phyloP scores from a whole-genome alignment of 2,329 filamentous ascomycete species.

The Arthrinium puccinioides region DNA sequence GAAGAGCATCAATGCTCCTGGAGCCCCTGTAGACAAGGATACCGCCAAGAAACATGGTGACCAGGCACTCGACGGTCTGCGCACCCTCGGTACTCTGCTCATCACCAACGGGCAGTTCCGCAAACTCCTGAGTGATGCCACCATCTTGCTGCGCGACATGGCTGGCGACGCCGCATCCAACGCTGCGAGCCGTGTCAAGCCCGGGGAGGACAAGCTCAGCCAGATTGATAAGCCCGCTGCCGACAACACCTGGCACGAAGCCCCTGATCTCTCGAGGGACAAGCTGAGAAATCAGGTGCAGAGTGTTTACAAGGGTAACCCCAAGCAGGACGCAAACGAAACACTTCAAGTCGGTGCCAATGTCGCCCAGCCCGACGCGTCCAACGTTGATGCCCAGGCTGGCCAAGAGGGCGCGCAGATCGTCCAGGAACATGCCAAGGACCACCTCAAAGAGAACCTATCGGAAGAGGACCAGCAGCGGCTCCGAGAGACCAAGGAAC shows the following conservation, averaged over 20 bases:
- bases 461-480: slow-evolving; percentile 54
- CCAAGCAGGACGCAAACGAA: slow-evolving; percentile 52
- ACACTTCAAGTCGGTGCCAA: slow-evolving; percentile 43
- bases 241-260: slow-evolving; percentile 91
- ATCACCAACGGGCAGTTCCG: slow-evolving; percentile 96
- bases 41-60: slow-evolving; percentile 76
- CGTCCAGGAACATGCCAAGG: slow-evolving; percentile 31
- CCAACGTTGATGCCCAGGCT: slow-evolving; percentile 15
- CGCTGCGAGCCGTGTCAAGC: slow-evolving; percentile 67
- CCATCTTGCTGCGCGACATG: slow-evolving; percentile 78
- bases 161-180: slow-evolving; percentile 82
- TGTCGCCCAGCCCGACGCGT: slow-evolving; percentile 23
- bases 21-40: slow-evolving; percentile 66
- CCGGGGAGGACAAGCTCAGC: slow-evolving; percentile 65
- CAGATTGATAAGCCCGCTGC: slow-evolving; percentile 79
- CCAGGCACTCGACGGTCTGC: slow-evolving; percentile 74
- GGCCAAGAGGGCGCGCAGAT: slow-evolving; percentile 16
- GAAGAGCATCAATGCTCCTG: slow-evolving; percentile 53
- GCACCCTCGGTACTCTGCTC: slow-evolving; percentile 80
- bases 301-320: slow-evolving; percentile 48
- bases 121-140: slow-evolving; percentile 79
- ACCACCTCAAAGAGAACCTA: slow-evolving; percentile 54
- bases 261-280: slow-evolving; percentile 66
- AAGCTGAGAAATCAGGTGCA: slow-evolving; percentile 63
- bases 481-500: slow-evolving; percentile 41